phyloP scores from a whole-genome alignment of 208 protist genomes.

The Crithidia thermophila region DNA sequence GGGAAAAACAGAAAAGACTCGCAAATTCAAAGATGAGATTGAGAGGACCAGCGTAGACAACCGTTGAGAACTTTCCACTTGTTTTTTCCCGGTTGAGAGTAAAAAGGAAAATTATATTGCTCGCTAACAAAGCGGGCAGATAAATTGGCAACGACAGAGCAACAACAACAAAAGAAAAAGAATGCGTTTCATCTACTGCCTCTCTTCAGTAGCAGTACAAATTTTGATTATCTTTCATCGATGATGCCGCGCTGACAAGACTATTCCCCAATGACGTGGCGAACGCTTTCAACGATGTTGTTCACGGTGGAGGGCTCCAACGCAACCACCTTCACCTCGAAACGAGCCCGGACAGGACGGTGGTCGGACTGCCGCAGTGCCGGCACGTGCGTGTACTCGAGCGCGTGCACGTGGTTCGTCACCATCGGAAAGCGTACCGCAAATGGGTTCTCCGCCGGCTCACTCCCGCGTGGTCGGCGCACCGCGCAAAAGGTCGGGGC shows the following conservation, averaged over 20 bases:
- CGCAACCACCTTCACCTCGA: slow-evolving; percentile 61
- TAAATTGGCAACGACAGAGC: no score
- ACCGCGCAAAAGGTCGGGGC: slow-evolving; percentile 38
- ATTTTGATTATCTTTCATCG: not conserved
- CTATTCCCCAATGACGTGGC: not conserved
- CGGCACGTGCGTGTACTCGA: slow-evolving; percentile 54
- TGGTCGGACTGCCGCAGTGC: slow-evolving; percentile 70
- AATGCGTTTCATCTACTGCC: not conserved
- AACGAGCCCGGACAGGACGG: slow-evolving; percentile 68
- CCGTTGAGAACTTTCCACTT: no score
- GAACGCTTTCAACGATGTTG: slow-evolving; percentile 31
- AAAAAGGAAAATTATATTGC: no score
- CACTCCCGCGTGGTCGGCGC: slow-evolving; percentile 12
- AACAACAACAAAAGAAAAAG: no score
- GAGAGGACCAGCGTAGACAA: no score
- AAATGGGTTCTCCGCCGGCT: slow-evolving; percentile 8
- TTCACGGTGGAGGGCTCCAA: slow-evolving; percentile 43
- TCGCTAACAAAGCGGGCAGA: no score
- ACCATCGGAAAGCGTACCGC: slow-evolving; percentile 48
- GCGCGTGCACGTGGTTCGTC: slow-evolving; percentile 47
- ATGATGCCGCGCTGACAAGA: not conserved
- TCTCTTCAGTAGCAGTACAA: not conserved
- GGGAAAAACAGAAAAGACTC: no score
- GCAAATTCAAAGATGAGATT: no score
- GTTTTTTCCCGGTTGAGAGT: no score